phyloP scores from a whole-genome alignment of 306 rosid genomes.

The Malus asiatica region DNA sequence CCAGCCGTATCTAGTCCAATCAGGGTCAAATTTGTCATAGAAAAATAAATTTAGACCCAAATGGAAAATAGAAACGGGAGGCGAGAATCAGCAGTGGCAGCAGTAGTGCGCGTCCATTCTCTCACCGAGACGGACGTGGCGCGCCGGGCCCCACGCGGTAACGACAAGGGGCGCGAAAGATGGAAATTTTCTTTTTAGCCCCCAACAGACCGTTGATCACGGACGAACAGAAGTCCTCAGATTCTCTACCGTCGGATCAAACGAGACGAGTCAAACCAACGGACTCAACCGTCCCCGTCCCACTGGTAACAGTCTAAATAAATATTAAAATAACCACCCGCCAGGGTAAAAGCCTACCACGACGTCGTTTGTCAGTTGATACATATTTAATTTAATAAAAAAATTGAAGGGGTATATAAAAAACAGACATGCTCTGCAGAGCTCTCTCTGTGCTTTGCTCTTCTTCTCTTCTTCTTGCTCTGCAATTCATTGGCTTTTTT shows the following conservation, averaged over 20 bases:
- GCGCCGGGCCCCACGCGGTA: constrained; percentile 36
- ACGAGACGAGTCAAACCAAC: neutral
- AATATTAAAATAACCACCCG: neutral
- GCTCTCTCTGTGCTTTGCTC: constrained; percentile 19
- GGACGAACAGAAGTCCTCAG: constrained; percentile 19
- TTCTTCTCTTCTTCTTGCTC: constrained; percentile 21
- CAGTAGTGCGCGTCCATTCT: neutral
- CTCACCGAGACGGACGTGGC: constrained; percentile 28
- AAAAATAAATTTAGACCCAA: neutral
- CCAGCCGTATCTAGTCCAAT: neutral
- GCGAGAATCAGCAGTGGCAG: neutral
- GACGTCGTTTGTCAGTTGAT: neutral
- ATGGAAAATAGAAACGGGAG: neutral
- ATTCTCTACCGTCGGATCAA: constrained; percentile 27
- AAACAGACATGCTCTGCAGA: constrained; percentile 38
- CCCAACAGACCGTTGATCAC: constrained; percentile 46
- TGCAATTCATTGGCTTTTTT: constrained; percentile 22
- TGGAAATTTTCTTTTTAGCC: neutral
- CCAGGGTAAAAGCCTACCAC: neutral
- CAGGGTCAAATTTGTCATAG: neutral
- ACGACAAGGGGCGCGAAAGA: constrained; percentile 17
- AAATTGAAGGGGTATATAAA: neutral
- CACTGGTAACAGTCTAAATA: neutral
- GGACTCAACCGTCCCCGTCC: constrained; percentile 38
- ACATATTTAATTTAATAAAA: neutral